These are phyloP conservation scores for Artomyces pyxidatus DNA, from an alignment of 768 basidiomycete species.

Conservation along the genomic window DNA sequence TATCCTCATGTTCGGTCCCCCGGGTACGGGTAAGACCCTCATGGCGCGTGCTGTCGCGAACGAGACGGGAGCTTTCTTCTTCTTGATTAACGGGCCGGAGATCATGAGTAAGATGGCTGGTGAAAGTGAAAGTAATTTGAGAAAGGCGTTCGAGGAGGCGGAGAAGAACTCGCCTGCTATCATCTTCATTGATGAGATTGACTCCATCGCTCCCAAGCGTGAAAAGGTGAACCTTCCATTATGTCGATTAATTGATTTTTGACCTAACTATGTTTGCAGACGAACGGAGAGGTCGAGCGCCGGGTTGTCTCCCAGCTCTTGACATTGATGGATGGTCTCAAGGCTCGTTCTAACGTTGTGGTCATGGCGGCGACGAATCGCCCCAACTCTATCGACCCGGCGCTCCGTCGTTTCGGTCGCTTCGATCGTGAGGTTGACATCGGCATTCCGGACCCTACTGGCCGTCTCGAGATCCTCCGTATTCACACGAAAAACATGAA, in stretches of 20 bases:
- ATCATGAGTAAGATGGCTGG: constrained; percentile 99
- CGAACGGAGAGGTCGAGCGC: constrained; percentile 98
- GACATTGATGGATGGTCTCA: constrained; percentile 98
- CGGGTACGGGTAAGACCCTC: constrained; percentile 98
- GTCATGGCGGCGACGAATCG: constrained; percentile 99
- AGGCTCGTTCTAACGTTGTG: constrained; percentile 97
- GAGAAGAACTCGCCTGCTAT: constrained; percentile 99
- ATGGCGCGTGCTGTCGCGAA: constrained; percentile 99
- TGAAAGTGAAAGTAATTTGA: constrained; percentile 92
- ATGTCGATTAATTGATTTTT: constrained; percentile 1
- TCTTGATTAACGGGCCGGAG: constrained; percentile 98
- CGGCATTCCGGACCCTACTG: constrained; percentile 97
- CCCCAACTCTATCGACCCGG: constrained; percentile 98
- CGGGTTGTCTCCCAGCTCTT: constrained; percentile 98
- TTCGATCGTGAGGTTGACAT: constrained; percentile 99
- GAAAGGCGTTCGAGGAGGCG: constrained; percentile 99
- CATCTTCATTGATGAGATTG: constrained; percentile 99
- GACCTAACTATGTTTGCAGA: constrained; percentile 37
- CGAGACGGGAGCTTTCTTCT: constrained; percentile 99
- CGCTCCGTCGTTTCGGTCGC: constrained; percentile 95
- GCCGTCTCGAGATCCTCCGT: constrained; percentile 95
- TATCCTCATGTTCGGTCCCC: constrained; percentile 97
- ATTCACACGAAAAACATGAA: constrained; percentile 99
- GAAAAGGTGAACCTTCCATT: constrained; percentile 64
- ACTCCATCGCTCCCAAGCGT: constrained; percentile 99